Conservation (phyloP, 2,329 filamentous ascomycete species). For the Beauveria caledonica region DNA sequence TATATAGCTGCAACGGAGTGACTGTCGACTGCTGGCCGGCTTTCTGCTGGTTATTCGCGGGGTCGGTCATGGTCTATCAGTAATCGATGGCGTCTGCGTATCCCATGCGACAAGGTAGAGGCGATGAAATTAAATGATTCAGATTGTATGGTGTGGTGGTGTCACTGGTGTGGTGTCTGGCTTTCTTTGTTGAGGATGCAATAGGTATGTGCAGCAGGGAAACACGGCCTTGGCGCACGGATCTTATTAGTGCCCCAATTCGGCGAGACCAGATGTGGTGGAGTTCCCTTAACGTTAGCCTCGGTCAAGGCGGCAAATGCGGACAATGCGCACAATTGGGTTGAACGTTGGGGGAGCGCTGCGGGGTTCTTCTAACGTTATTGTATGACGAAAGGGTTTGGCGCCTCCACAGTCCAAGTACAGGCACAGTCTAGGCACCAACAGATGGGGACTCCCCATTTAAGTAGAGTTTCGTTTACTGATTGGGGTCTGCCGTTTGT, state of each 20-base stretch:
- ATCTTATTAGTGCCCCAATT: neutral
- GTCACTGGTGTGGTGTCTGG: neutral
- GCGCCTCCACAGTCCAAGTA: too few relatives aligned
- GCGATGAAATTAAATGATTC: neutral
- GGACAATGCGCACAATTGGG: neutral
- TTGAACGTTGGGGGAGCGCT: neutral
- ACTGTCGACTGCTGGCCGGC: neutral
- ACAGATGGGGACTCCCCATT: too few relatives aligned
- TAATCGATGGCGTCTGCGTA: neutral
- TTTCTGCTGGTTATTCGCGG: neutral
- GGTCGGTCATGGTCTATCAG: neutral
- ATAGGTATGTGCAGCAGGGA: neutral
- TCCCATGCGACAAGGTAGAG: neutral
- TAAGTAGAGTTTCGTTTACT: too few relatives aligned
- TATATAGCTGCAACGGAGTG: neutral
- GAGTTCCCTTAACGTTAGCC: neutral
- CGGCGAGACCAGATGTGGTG: neutral
- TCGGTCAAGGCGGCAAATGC: neutral
- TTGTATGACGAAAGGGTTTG: too few relatives aligned
- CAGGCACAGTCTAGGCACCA: too few relatives aligned
- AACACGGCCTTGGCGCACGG: too few relatives aligned
- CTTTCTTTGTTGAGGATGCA: neutral
- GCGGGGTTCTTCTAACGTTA: neutral
- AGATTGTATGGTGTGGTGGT: neutral
- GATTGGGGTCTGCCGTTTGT: too few relatives aligned